phyloP scores from a whole-genome alignment of 1,139 yeast species.

The Suhomyces atakaporum region DNA sequence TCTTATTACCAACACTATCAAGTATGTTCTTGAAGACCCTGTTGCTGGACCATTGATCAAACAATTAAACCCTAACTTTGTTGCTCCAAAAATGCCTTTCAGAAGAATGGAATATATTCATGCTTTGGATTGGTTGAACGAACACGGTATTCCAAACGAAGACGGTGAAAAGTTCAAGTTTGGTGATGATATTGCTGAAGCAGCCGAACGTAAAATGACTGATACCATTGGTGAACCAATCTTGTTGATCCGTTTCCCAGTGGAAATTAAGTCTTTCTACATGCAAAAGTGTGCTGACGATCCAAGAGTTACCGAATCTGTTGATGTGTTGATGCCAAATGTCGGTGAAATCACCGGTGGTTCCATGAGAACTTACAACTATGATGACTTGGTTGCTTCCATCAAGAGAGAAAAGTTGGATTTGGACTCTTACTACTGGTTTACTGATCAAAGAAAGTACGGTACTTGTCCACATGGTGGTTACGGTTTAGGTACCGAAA shows the following conservation, averaged over 20 bases:
- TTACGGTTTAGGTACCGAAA: conserved; percentile 96
- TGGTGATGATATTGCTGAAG: conserved; percentile 99
- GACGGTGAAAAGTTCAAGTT: conserved; percentile 90
- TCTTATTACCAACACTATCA: conserved; percentile 66
- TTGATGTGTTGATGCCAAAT: conserved; percentile 97
- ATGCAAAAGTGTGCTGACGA: conserved; percentile 93
- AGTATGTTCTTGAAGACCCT: conserved; percentile 84
- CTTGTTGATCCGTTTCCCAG: conserved; percentile 90
- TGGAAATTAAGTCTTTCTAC: conserved; percentile 95
- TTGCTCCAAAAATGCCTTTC: conserved; percentile 83
- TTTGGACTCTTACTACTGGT: conserved; percentile 87
- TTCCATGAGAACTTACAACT: conserved; percentile 90
- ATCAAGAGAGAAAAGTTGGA: conserved; percentile 90
- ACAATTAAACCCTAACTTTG: conserved; percentile 90
- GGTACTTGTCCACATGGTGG: conserved; percentile 99
- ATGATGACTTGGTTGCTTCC: conserved; percentile 83
- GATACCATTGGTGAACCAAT: conserved; percentile 93
- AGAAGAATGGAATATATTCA: conserved; percentile 87
- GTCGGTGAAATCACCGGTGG: conserved; percentile 99
- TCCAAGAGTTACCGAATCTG: conserved; percentile 94
- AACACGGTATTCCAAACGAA: conserved; percentile 90
- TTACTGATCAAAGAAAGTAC: conserved; percentile 90
- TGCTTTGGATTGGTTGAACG: conserved; percentile 96
- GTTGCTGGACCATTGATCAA: conserved; percentile 85
- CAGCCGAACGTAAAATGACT: conserved; percentile 98